A percentile compares a stretch with the other conserved stretches of the same genome.
Conservation (phyloP, 1,139 yeast genomes). For the Hansenula anomala region DNA sequence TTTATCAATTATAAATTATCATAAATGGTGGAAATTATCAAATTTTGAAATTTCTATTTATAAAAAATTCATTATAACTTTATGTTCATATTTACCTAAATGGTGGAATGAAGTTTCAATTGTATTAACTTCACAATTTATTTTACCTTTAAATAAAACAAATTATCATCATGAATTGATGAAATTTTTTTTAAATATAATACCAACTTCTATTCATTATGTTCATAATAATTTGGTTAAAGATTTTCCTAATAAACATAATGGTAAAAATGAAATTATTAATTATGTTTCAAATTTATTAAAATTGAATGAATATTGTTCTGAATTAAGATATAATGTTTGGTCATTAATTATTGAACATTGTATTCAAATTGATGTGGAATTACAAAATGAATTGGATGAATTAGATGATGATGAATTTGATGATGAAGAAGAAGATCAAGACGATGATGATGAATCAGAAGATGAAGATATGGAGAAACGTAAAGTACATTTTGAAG, state of each 20-base stretch:
- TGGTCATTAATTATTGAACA: conserved; percentile 82
- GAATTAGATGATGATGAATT: conserved; percentile 85
- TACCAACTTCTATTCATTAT: conserved; percentile 75
- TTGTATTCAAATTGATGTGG: conserved; percentile 88
- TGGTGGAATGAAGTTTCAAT: conserved; percentile 83
- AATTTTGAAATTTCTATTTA: conserved; percentile 40
- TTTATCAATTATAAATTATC: conserved; percentile 43
- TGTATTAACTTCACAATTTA: conserved; percentile 59
- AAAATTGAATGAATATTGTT: conserved; percentile 57
- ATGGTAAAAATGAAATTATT: conserved; percentile 46
- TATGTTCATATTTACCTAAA: conserved; percentile 82
- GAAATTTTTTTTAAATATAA: conserved; percentile 55
- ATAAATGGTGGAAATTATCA: conserved; percentile 53
- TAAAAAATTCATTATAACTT: conserved; percentile 68
- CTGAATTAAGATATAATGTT: conserved; percentile 64
- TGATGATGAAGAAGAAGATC: conserved; percentile 54
- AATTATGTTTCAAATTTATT: conserved; percentile 67
- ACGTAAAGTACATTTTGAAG: conserved; percentile 32
- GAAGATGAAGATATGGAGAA: conserved; percentile 31
- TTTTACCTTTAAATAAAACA: conserved; percentile 28
- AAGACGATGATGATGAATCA: conserved; percentile 25
- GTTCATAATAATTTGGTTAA: conserved; percentile 55
- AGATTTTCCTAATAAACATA: conserved; percentile 77
- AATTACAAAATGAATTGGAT: conserved; percentile 81
- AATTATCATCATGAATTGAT: conserved; percentile 64